Conservation (phyloP, 1,139 yeast genomes). For the Geotrichum fermentans region DNA sequence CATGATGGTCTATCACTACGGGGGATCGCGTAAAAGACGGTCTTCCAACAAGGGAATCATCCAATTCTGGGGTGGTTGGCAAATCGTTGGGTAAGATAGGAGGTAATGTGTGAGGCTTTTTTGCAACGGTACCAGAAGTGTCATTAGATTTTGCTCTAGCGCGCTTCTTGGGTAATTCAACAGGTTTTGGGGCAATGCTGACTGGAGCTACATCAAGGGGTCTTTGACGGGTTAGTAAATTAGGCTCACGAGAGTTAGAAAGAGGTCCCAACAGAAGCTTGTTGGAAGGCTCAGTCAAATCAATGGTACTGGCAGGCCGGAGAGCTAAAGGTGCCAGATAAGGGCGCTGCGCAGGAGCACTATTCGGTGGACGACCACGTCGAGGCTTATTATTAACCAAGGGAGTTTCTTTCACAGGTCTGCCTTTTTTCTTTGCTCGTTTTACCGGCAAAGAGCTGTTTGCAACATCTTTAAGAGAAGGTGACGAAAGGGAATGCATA, state of each 20-base stretch:
- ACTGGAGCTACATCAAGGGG: background rate
- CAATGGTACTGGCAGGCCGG: constrained; percentile 10
- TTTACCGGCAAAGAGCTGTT: background rate
- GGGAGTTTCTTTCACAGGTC: background rate
- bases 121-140: background rate
- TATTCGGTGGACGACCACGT: constrained; percentile 21
- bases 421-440: background rate
- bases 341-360: constrained; percentile 18
- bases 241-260: background rate
- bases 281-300: background rate
- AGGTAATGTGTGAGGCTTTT: constrained; percentile 5
- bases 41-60: too few relatives aligned
- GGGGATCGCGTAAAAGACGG: too few relatives aligned
- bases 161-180: background rate
- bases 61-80: too few relatives aligned
- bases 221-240: too few relatives aligned
- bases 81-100: background rate
- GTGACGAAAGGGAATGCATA: too few relatives aligned
- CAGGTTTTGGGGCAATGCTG: constrained; percentile 3
- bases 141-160: background rate
- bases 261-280: background rate
- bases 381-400: constrained; percentile 13
- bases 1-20: background rate
- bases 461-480: background rate
- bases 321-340: constrained; percentile 19